phyloP scores from a whole-genome alignment of 176 grass and related monocot species.

The Musa itinerans region DNA sequence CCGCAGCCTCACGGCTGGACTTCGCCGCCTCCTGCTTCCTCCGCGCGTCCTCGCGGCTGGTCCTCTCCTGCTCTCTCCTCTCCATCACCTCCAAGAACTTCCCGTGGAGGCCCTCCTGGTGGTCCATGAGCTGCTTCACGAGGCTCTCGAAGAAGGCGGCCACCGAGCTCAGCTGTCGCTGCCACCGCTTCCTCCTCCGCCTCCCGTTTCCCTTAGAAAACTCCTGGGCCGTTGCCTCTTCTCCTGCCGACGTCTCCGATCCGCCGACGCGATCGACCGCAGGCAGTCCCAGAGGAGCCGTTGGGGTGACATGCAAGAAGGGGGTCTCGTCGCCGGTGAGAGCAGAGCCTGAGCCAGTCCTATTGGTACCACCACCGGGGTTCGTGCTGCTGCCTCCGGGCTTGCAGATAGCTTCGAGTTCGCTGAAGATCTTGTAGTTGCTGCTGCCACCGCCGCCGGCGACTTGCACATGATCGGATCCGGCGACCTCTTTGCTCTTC shows the following conservation, averaged over 20 bases:
- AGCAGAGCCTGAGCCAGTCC: conserved; percentile 13
- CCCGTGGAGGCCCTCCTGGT: conserved; percentile 22
- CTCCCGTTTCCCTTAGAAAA: conserved; percentile 13
- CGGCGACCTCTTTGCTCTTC: conserved; percentile 3
- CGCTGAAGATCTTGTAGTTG: conserved; percentile 27
- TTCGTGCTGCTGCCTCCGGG: conserved; percentile 4
- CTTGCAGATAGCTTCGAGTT: conserved; percentile 30
- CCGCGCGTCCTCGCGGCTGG: conserved; percentile 3
- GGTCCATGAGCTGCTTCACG: conserved; percentile 23
- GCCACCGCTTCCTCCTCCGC: conserved; percentile 49
- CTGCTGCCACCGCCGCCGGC: background rate
- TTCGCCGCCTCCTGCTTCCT: background rate
- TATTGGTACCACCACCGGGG: background rate
- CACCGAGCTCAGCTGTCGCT: conserved; percentile 5
- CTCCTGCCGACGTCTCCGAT: conserved; percentile 17
- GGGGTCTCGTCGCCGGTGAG: conserved; percentile 12
- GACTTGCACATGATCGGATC: background rate
- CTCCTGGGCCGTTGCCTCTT: background rate
- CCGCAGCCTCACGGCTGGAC: background rate
- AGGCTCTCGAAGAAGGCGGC: conserved; percentile 13
- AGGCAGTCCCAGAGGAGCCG: background rate
- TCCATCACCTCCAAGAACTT: conserved; percentile 15
- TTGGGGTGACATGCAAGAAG: background rate
- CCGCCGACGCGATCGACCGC: background rate
- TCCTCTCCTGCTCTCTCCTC: conserved; percentile 1